Base-by-base conservation (phyloP, 768 basidiomycete genomes). In the Boletus sp. region DNA sequence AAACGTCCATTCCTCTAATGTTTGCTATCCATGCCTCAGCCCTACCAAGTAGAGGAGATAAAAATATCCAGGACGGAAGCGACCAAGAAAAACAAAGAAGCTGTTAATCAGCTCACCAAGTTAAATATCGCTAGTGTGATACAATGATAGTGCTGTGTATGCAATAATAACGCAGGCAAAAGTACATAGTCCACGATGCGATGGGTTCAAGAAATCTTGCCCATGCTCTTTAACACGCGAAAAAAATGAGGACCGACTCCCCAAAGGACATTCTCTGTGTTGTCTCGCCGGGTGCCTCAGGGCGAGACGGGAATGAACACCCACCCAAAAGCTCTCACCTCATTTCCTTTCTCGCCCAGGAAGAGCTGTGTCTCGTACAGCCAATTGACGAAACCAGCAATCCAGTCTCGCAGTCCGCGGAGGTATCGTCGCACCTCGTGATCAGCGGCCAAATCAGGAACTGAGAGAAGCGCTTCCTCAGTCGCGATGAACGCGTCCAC, bases 361-460 rank as follows among this genome's bases (percentile, higher is more conserved):
- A 79, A 85, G 41, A 83, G 62, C 54, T 84, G 78, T 0, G 80
- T 83, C 67, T 85, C 83, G 59, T 85, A 87, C 34, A 76, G 55
- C 84, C 84, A 86, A 59, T 85, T 79, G n/a, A 82, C 60, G n/a
- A 72, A 74, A 8, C 85, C 85, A 3, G 77, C 73, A 37, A 87
- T 74, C 56, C 76, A 81, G 55, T 84, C 80, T 34, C 78, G 77
- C 29, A 86, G 64, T 7, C 78, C 79, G n/a, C 70, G 76, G 29
- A 81, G 67, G 58, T 81, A 83, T 5, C 59, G 66, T 21, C 59
- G 62, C 27, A 68, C 64, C 47, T 75, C 71, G 45, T 42, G 57
- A 50, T 68, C 53, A 37, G 47, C 44, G 33, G 56, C 50, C 23
- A 57, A 46, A 1, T 55, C 59, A 11, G 60, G 47, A 4, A 58